Evolutionary conservation across 1,284 basidiomycete genomes (phyloP).

Genomic region (Phlebopus sp.): DNA sequence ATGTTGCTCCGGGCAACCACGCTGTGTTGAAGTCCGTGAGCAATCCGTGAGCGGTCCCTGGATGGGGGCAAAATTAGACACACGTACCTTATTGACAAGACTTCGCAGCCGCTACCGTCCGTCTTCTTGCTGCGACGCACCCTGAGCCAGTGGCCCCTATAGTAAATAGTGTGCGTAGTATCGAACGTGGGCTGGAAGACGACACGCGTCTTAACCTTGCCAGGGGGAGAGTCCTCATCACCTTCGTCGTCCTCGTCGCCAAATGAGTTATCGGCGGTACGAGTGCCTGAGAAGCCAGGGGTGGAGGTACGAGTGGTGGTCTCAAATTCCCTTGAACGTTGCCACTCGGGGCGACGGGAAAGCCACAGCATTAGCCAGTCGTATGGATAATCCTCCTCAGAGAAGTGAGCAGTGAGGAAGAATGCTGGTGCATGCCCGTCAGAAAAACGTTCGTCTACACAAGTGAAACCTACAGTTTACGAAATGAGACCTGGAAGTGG

Average conservation of each 20-base stretch:
- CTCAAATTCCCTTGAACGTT: slow-evolving; percentile 79
- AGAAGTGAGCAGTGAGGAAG: slow-evolving; percentile 83
- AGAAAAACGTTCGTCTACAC: slow-evolving; percentile 7
- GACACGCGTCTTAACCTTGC: slow-evolving; percentile 71
- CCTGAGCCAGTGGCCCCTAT: slow-evolving; percentile 76
- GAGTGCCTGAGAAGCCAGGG: slow-evolving; percentile 47
- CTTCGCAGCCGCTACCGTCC: slow-evolving; percentile 63
- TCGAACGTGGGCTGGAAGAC: slow-evolving; percentile 83
- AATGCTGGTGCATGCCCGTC: slow-evolving; percentile 50
- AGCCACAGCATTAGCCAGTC: slow-evolving; percentile 85
- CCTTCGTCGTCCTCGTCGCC: slow-evolving; percentile 59
- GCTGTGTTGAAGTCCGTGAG: slow-evolving; percentile 35
- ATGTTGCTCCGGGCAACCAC: slow-evolving; percentile 77
- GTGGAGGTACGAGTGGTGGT: slow-evolving; percentile 69
- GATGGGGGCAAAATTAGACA: slow-evolving; percentile 19
- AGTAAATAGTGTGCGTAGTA: slow-evolving; percentile 81
- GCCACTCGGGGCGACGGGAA: slow-evolving; percentile 76
- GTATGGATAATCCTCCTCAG: slow-evolving; percentile 80
- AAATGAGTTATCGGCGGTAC: slow-evolving; percentile 54
- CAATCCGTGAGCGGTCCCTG: not conserved
- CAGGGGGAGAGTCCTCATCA: slow-evolving; percentile 53
- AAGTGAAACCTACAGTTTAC: slow-evolving; percentile 65
- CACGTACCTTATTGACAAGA: slow-evolving; percentile 66
- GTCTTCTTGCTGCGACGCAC: slow-evolving; percentile 64
- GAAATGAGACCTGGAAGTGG: slow-evolving; percentile 62